Evolutionary conservation across 2,329 filamentous ascomycete species (phyloP).

Genomic region (Capronia epimyces): DNA sequence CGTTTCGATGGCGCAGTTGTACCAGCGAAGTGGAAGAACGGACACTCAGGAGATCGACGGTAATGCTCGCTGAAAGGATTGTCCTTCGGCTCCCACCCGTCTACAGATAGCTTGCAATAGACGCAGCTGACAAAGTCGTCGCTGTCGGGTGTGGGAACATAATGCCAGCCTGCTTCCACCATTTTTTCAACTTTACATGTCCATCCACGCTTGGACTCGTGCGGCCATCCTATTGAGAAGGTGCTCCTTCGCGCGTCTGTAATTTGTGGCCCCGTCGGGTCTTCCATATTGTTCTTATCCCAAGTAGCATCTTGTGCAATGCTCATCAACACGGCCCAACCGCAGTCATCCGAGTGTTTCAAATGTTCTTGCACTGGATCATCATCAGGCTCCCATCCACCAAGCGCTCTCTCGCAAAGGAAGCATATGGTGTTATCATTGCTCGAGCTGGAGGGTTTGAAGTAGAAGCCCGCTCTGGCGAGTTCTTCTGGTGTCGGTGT

Average conservation of each 20-base stretch:
- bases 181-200: slow-evolving; percentile 86
- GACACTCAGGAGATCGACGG: slow-evolving; percentile 69
- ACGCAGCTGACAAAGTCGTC: slow-evolving; percentile 87
- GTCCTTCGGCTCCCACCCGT: slow-evolving; percentile 91
- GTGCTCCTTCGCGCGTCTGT: slow-evolving; percentile 73
- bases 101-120: slow-evolving; percentile 83
- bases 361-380: slow-evolving; percentile 79
- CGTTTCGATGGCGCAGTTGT: slow-evolving; percentile 52
- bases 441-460: slow-evolving; percentile 65
- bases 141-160: slow-evolving; percentile 74
- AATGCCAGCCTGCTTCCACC: slow-evolving; percentile 89
- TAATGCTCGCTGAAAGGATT: slow-evolving; percentile 89
- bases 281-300: slow-evolving; percentile 58
- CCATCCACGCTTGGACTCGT: slow-evolving; percentile 83
- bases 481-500: slow-evolving; percentile 65
- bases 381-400: slow-evolving; percentile 88
- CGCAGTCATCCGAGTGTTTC: slow-evolving; percentile 73
- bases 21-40: slow-evolving; percentile 70
- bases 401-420: slow-evolving; percentile 73
- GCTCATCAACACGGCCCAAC: slow-evolving; percentile 72
- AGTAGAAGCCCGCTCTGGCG: slow-evolving; percentile 87
- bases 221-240: slow-evolving; percentile 80
- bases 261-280: slow-evolving; percentile 68
- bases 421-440: slow-evolving; percentile 90
- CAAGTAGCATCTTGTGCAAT: slow-evolving; percentile 56